Evolutionary conservation across 768 basidiomycete species (phyloP), one percentile per base, ranked within the genome.

Genomic region (Pholiota molesta): DNA sequence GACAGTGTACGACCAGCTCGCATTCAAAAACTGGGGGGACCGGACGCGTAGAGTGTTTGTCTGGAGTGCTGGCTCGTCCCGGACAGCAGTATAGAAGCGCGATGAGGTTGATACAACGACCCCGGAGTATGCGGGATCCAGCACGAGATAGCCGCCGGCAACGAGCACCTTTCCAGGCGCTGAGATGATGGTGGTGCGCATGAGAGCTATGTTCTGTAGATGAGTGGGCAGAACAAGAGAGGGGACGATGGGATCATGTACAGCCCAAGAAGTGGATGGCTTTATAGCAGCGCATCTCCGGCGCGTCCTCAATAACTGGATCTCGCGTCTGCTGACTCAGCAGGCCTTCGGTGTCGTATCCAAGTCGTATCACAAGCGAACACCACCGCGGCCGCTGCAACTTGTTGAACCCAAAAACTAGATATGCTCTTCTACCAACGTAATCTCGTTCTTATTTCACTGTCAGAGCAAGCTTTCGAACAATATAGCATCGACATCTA

Each of bases 81-180:
- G 80, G 52, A 96, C 79, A 66, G 87, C 84, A 23, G 95, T 89
- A 75, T 96, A 99, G 78, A 99, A 99, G 42, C 97, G 86, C 21
- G 95, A 94, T 11, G 94, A 94, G 16, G 97, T 95, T 0, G 95
- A 93, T 49, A 99, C 84, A 49, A 96, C 95, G 62, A 93, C 77
- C 54, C 97, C 97, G 31, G 90, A 86, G 72, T 92, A 94, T 6
- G 82, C 77, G 19, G 86, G 89, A 75, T 99, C 95, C 63, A 99
- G 90, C 29, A 99, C 94, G 65, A 99, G 91, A 78, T 99, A 99
- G 1, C 97, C 97, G 2, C 97, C 97, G 10, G 96, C 94, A 58
- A 97, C 74, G 59, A 99, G 84, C 55, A 97, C 96, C 76, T 99
- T 99, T 64, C 97, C 97, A 10, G 97, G 93, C 1, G 95, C 86